These are phyloP conservation scores for Blumeria graminis DNA, from an alignment of 2,329 filamentous ascomycete genomes.

Conservation along the genomic window DNA sequence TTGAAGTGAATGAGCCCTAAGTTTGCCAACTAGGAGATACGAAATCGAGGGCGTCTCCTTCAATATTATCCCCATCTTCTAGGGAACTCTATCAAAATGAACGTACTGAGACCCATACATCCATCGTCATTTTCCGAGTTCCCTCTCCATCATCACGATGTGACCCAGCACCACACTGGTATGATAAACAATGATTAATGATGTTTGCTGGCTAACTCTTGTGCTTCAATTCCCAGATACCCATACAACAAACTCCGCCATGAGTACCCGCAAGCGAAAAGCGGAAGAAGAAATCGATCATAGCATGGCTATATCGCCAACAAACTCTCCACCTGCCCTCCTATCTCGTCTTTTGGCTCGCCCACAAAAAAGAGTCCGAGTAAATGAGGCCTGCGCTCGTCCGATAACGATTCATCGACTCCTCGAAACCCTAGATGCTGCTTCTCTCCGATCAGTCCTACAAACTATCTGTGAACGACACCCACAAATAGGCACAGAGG, in stretches of 20 bases:
- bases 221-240: conserved; percentile 13
- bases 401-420: conserved; percentile 48
- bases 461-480: conserved; percentile 79
- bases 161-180: conserved; percentile 27
- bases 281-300: conserved; percentile 54
- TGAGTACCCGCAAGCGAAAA: conserved; percentile 40
- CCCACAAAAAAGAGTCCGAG: conserved; percentile 36
- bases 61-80: too few species aligned
- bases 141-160: conserved; percentile 28
- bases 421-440: conserved; percentile 77
- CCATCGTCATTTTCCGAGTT: conserved; percentile 34
- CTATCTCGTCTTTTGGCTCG: conserved; percentile 42
- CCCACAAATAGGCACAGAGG: conserved; percentile 63
- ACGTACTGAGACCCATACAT: conserved; percentile 32
- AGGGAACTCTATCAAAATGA: conserved; percentile 23
- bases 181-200: conserved; percentile 13
- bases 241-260: conserved; percentile 20
- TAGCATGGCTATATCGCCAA: conserved; percentile 79
- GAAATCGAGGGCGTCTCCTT: too few species aligned
- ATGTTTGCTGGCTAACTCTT: conserved; percentile 20
- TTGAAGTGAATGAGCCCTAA: too few species aligned
- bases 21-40: too few species aligned
- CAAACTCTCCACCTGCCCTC: conserved; percentile 48
- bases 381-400: conserved; percentile 41
- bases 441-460: conserved; percentile 66